Evolutionary conservation across 768 basidiomycete species (phyloP), one percentile per base, ranked within the genome.

Genomic region (Pisolithus orientalis): DNA sequence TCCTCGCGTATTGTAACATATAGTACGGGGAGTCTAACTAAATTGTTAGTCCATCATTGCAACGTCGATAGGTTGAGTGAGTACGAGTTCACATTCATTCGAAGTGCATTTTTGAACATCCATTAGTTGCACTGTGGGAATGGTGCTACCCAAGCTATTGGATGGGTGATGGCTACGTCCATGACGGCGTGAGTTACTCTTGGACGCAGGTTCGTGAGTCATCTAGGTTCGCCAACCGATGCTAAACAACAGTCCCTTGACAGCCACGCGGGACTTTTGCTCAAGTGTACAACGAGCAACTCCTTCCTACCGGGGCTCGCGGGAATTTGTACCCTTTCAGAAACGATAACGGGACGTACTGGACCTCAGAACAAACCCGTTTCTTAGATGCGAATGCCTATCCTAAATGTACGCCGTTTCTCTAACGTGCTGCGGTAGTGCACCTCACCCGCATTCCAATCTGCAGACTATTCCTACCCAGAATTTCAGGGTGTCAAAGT

Each of bases 61-160:
- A 64, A 59, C 25, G 55, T 63, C 4, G 64, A 65, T 43, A 60
- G 63, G 21, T 40, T 64, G 25, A 21, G 63, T 64, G 45, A 9
- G 62, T 58, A 17, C 21, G 14, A 25, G 13, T 27, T 9, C 5
- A 27, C 28, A 10, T 27, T 6, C 13, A 25, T n/a, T 8, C 38
- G 62, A 6, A 51, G 40, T 16, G 37, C 16, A 27, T 31, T 24
- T 10, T 16, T 39, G 38, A 55, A 38, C 6, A 6, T 31, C 8
- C 14, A n/a, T 21, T 34, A 66, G 65, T 57, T 27, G 65, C 65
- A 8, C 46, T 66, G 47, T 66, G 65, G 65, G 65, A 66, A 17
- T 66, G 66, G 61, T 63, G 56, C 47, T 66, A 66, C 49, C 45
- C 52, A 2, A 51, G 61, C 5, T 63, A 65, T 37, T 67, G 66